phyloP scores from a whole-genome alignment of 108 stramenopile genomes.

The Nannochloropsis granulata region DNA sequence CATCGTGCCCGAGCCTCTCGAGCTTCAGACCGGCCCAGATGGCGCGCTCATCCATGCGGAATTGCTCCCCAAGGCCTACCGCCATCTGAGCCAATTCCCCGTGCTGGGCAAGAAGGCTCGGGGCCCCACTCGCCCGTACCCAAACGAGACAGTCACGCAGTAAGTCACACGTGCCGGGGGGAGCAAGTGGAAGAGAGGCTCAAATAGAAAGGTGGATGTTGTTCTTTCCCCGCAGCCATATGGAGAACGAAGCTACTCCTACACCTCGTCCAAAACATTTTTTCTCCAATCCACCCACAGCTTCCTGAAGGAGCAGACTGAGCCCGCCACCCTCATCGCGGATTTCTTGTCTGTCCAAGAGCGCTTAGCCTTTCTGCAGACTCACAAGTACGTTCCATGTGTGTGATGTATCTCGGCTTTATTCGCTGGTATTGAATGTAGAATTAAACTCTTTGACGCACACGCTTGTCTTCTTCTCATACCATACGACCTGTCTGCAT shows the following conservation, averaged over 20 bases:
- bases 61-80: background rate
- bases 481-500: too few species aligned
- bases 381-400: background rate
- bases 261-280: too few species aligned
- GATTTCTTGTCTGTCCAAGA: background rate
- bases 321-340: background rate
- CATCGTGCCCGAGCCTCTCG: background rate
- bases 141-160: background rate
- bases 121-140: background rate
- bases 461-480: too few species aligned
- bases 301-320: background rate
- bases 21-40: background rate
- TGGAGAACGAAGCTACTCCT: too few species aligned
- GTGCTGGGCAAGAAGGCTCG: background rate
- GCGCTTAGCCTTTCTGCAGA: background rate
- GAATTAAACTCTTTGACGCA: too few species aligned
- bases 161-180: background rate
- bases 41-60: background rate
- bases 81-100: background rate
- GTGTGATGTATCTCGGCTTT: too few species aligned
- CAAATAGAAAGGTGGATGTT: too few species aligned
- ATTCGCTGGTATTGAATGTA: too few species aligned
- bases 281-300: background rate
- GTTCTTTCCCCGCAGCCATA: too few species aligned
- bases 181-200: too few species aligned